Base-by-base conservation (phyloP, 2,329 filamentous ascomycete genomes). In the Cercospora brassicicola region DNA sequence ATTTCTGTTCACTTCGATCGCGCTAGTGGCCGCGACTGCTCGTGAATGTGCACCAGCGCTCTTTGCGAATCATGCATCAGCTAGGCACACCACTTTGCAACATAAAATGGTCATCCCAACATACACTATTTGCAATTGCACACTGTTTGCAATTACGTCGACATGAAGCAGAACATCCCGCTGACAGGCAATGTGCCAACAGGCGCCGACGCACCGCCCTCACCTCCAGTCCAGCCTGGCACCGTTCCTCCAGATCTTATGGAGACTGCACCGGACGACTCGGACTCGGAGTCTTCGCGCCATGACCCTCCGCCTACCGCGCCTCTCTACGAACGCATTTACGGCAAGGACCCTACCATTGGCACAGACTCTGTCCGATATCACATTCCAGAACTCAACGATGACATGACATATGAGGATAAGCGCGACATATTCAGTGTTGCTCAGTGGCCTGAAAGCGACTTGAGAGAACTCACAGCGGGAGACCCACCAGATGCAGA, bases 361-460 rank as follows among this genome's bases (percentile, higher is more conserved):
- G 97, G 94, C 75, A 84, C 89, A 73, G 95, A 99, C 77, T 93
- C 94, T 1, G 97, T 94, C 39, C 86, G 97, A 60, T 99, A 99
- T 82, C 91, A 99, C 78, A 97, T 99, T 70, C 89, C 90, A 65
- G 85, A 90, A 0, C 85, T 94, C 26, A 86, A 87, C 0, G 86
- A 89, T 0, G 89, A 86, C 71, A 96, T 97, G 90, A 85, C 88
- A 2, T 88, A 93, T 66, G 90, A 94, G n/a, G 90, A 96, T 75
- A 92, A 90, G 79, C 93, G 91, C 77, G 88, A 91, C 73, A 94
- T 98, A 62, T 96, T 92, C 79, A 93, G 92, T 7, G 95, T 99
- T 15, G 89, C 91, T 4, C 85, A 87, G 13, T 99, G 95, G 77
- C 95, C 95, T 0, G 86, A 86, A 62, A 90, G 87, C 71, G 92